A percentile compares a stretch with the other conserved stretches of the same genome.
phyloP scores from a whole-genome alignment of 768 basidiomycete species.

The Gelatoporia subvermispora region DNA sequence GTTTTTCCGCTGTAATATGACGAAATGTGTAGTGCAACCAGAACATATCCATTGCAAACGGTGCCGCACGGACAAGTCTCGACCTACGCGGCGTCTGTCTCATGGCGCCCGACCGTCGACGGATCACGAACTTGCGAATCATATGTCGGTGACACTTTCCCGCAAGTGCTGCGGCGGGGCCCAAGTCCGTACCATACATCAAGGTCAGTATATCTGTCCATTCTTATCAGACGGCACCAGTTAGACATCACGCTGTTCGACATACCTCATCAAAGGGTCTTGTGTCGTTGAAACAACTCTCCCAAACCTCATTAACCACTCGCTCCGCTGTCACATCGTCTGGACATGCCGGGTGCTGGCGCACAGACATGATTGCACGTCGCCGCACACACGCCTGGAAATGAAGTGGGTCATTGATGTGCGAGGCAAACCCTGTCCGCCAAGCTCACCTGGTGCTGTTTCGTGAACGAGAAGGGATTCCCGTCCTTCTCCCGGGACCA shows the following conservation, averaged over 20 bases:
- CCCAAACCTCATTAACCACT: conserved; percentile 96
- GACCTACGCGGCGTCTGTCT: too few relatives aligned
- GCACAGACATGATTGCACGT: conserved; percentile 78
- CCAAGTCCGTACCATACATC: too few relatives aligned
- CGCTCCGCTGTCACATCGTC: conserved; percentile 73
- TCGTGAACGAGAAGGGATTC: conserved; percentile 75
- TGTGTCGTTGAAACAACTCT: conserved; percentile 92
- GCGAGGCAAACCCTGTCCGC: conserved; percentile 8
- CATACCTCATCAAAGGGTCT: conserved; percentile 93
- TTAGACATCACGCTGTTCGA: background rate
- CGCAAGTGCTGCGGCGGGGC: too few relatives aligned
- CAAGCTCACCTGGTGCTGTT: conserved; percentile 82
- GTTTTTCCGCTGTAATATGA: background rate
- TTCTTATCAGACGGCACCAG: background rate
- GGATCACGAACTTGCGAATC: too few relatives aligned
- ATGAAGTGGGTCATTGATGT: conserved; percentile 9
- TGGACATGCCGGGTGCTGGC: conserved; percentile 75
- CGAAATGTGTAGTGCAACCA: too few relatives aligned
- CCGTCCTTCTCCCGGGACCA: conserved; percentile 78
- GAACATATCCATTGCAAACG: too few relatives aligned
- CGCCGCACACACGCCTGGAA: conserved; percentile 83
- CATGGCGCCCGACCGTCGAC: too few relatives aligned
- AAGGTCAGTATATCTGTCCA: conserved; percentile 10
- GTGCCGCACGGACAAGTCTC: too few relatives aligned
- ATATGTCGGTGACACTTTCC: too few relatives aligned